A percentile compares a stretch with the other conserved stretches of the same genome.
Evolutionary conservation across 1,139 yeast species (phyloP).

Genomic region (Debaryomyces nepalensis): DNA sequence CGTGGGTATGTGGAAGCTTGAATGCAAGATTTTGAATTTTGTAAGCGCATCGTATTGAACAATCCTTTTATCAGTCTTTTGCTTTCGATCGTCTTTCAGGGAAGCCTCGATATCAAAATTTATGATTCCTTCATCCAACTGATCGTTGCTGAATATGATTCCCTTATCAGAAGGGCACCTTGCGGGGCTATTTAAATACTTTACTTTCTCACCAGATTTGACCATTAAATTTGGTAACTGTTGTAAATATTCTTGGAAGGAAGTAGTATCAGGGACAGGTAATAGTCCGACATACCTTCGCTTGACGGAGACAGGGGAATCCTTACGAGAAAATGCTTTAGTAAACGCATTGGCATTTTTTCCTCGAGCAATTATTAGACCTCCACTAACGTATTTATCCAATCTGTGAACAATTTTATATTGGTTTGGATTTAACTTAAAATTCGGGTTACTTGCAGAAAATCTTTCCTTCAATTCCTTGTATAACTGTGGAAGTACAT

Average conservation of each 20-base stretch:
- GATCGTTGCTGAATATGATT: conserved; percentile 13
- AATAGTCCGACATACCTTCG: conserved; percentile 30
- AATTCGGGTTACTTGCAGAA: conserved; percentile 14
- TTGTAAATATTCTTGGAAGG: conserved; percentile 3
- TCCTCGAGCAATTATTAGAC: conserved; percentile 24
- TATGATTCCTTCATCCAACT: conserved; percentile 19
- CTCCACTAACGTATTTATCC: conserved; percentile 32
- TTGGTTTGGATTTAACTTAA: conserved; percentile 17
- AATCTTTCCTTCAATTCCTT: conserved; percentile 18
- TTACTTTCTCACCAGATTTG: not conserved
- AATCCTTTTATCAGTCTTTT: conserved; percentile 2
- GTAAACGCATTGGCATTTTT: conserved; percentile 7
- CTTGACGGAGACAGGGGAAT: conserved; percentile 14
- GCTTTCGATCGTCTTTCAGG: conserved; percentile 18
- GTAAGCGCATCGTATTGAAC: conserved; percentile 20
- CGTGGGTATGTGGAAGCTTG: conserved; percentile 1
- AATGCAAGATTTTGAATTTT: conserved; percentile 19
- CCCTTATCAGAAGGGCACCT: conserved; percentile 12
- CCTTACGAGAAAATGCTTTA: conserved; percentile 6
- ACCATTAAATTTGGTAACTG: not conserved
- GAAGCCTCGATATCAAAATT: conserved; percentile 19
- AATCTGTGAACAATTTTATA: conserved; percentile 28
- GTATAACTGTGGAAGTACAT: conserved; percentile 23
- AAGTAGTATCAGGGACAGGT: conserved; percentile 1
- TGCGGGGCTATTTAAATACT: not conserved